Percentiles rank a stretch among this genome's conserved stretches.
Conservation (phyloP, 2,329 filamentous ascomycete species). For the Samsoniella hepiali region DNA sequence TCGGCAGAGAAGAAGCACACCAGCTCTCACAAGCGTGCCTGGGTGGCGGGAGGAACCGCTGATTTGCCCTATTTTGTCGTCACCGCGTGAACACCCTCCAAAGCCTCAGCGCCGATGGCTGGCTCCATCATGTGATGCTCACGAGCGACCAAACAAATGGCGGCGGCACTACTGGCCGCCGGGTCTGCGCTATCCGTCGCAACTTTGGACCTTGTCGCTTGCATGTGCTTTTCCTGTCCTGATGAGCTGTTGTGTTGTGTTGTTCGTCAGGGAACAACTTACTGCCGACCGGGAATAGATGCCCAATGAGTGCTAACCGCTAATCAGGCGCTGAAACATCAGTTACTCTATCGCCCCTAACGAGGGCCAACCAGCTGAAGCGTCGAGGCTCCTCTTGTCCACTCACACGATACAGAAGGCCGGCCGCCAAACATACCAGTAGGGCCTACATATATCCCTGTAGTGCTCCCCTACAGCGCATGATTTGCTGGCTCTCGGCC, state of each 20-base stretch:
- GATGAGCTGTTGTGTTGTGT: not conserved
- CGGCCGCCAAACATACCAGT: not conserved
- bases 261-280: too few species aligned
- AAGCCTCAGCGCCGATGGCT: not conserved
- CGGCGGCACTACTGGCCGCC: not conserved
- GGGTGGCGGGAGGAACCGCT: slow-evolving; percentile 11
- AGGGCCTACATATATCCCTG: not conserved
- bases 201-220: not conserved
- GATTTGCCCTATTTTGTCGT: slow-evolving; percentile 2
- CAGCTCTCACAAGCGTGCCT: not conserved
- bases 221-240: slow-evolving; percentile 2
- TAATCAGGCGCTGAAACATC: slow-evolving; percentile 15
- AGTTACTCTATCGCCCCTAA: not conserved
- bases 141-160: not conserved
- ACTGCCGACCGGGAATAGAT: slow-evolving; percentile 9
- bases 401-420: not conserved
- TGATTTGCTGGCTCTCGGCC: not conserved
- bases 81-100: slow-evolving; percentile 1
- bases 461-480: not conserved
- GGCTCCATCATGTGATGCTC: slow-evolving; percentile 12
- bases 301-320: slow-evolving; percentile 6
- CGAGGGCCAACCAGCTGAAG: not conserved
- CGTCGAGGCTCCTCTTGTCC: not conserved
- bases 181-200: not conserved
- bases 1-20: not conserved